Percentiles rank a stretch among this genome's conserved stretches.
Evolutionary conservation across 1,139 yeast genomes (phyloP).

Genomic region (Blastobotrys arbuscula): DNA sequence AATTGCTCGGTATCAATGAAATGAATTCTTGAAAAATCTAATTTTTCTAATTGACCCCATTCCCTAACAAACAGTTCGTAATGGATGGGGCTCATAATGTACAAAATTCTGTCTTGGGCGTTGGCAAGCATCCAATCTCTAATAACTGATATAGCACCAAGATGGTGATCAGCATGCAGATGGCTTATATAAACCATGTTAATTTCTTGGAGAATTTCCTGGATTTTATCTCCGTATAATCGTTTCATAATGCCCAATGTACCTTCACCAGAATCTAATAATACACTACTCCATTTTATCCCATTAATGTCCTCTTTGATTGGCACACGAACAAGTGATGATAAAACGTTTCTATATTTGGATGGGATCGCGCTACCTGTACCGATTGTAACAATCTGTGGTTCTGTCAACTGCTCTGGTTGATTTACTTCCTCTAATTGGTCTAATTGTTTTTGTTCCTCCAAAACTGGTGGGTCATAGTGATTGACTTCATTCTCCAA

Average conservation of each 20-base stretch:
- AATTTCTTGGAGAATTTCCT: slow-evolving; percentile 44
- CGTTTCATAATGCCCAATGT: slow-evolving; percentile 71
- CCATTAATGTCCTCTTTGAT: slow-evolving; percentile 2
- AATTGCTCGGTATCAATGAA: slow-evolving; percentile 70
- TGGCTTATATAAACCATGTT: slow-evolving; percentile 72
- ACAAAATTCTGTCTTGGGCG: slow-evolving; percentile 34
- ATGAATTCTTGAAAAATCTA: slow-evolving; percentile 41
- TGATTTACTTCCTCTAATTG: not conserved
- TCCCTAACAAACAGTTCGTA: slow-evolving; percentile 62
- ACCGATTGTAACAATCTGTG: slow-evolving; percentile 76
- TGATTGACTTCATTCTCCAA: slow-evolving; percentile 22
- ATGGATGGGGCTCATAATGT: slow-evolving; percentile 71
- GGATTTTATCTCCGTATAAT: slow-evolving; percentile 49
- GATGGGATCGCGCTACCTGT: slow-evolving; percentile 95
- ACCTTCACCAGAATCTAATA: slow-evolving; percentile 93
- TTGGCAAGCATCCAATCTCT: slow-evolving; percentile 55
- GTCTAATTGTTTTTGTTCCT: slow-evolving; percentile 12
- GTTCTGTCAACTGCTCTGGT: slow-evolving; percentile 14
- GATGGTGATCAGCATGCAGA: slow-evolving; percentile 94
- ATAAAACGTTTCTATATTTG: slow-evolving; percentile 74
- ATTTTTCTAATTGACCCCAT: slow-evolving; percentile 56
- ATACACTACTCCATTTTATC: slow-evolving; percentile 17
- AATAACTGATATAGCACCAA: slow-evolving; percentile 71
- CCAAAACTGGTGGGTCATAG: slow-evolving; percentile 12
- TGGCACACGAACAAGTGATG: slow-evolving; percentile 71